These are phyloP conservation scores for Sugiyamaella pinicola DNA, from an alignment of 1,139 yeast genomes.

Conservation along the genomic window DNA sequence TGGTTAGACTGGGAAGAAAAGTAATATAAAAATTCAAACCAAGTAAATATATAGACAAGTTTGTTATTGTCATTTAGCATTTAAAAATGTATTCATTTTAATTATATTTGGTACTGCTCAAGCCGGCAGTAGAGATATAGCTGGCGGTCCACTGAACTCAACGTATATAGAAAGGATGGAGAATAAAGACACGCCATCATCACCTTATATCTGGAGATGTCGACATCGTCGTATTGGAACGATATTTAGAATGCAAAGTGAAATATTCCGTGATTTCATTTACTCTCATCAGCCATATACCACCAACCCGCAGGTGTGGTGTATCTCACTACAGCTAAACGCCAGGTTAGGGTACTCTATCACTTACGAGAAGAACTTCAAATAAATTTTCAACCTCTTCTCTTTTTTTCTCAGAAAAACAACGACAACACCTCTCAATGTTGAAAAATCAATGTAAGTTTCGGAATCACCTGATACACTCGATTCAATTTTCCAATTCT, in stretches of 20 bases:
- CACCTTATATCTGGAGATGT: too few species aligned
- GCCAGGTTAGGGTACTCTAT: slow-evolving; percentile 1
- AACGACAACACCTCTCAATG: neutral
- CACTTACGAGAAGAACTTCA: neutral
- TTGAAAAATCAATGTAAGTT: slow-evolving; percentile 4
- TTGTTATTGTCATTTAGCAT: slow-evolving; percentile 13
- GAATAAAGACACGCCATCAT: too few species aligned
- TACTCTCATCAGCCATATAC: too few species aligned
- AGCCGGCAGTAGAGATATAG: neutral
- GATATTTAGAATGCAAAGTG: too few species aligned
- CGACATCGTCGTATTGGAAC: too few species aligned
- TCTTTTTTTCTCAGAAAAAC: too few species aligned
- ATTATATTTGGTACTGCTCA: neutral
- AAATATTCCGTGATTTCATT: too few species aligned
- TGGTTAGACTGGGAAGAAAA: slow-evolving; percentile 50
- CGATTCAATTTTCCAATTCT: neutral
- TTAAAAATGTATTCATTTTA: slow-evolving; percentile 16
- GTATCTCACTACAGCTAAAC: neutral
- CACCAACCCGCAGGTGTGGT: too few species aligned
- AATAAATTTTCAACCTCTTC: slow-evolving; percentile 3
- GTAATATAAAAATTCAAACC: neutral
- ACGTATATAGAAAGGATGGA: too few species aligned
- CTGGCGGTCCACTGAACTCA: too few species aligned
- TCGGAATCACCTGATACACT: too few species aligned
- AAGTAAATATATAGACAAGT: slow-evolving; percentile 11